Percentiles rank a stretch among this genome's conserved stretches.
phyloP scores from a whole-genome alignment of 1,284 basidiomycete species.

The Puccinia horiana region DNA sequence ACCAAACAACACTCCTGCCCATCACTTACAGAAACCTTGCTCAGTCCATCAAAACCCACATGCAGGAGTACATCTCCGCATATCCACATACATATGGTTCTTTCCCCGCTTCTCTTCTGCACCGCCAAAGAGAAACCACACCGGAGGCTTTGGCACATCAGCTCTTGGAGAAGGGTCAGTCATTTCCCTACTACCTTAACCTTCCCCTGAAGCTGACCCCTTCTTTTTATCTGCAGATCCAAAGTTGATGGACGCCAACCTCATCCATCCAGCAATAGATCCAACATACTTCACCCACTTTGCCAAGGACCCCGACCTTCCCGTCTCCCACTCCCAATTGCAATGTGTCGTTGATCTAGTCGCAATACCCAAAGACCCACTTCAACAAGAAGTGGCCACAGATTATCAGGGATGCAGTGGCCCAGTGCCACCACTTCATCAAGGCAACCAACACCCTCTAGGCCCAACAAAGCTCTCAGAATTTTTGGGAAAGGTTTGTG shows the following conservation, averaged over 20 bases:
- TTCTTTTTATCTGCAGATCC: constrained; percentile 10
- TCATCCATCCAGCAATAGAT: constrained; percentile 3
- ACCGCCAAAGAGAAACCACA: neutral
- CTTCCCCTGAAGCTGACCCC: neutral
- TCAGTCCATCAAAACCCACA: neutral
- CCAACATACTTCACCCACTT: neutral
- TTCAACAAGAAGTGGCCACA: constrained; percentile 10
- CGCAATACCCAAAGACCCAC: neutral
- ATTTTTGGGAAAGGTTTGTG: neutral
- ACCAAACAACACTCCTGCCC: neutral
- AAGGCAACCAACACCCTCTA: neutral
- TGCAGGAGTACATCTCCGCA: neutral
- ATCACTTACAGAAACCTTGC: neutral
- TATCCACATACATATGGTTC: neutral
- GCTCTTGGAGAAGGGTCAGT: neutral
- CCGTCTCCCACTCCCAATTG: neutral
- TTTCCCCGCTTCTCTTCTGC: neutral
- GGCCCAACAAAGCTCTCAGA: neutral
- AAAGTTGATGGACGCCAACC: neutral
- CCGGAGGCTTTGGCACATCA: neutral
- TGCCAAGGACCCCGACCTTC: neutral
- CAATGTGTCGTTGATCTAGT: neutral
- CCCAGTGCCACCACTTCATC: neutral
- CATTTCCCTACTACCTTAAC: neutral
- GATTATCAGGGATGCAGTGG: constrained; percentile 11